Percentiles rank a stretch among this genome's conserved stretches.
These are phyloP conservation scores for Heterobasidion annosum DNA, from an alignment of 1,284 basidiomycete genomes.

Conservation along the genomic window DNA sequence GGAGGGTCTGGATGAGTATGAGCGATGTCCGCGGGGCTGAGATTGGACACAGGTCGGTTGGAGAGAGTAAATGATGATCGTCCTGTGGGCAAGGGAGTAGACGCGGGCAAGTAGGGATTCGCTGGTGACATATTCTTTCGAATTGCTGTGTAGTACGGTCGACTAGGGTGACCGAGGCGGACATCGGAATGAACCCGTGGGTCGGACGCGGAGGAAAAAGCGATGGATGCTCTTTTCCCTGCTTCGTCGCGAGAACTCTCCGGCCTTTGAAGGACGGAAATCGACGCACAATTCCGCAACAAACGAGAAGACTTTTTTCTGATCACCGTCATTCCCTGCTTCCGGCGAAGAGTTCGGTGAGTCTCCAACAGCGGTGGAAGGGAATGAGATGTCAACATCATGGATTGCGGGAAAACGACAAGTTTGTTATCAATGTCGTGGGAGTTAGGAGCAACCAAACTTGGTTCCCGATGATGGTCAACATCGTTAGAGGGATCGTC, in stretches of 20 bases:
- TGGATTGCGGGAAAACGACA: background rate
- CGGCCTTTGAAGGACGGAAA: conserved; percentile 12
- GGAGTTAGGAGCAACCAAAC: background rate
- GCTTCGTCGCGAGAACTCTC: background rate
- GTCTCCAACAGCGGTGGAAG: conserved; percentile 12
- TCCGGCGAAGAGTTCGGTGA: conserved; percentile 27
- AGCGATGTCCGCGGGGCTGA: background rate
- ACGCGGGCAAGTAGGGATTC: conserved; percentile 17
- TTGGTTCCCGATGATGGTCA: background rate
- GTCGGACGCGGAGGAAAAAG: background rate
- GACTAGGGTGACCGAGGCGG: conserved; percentile 40
- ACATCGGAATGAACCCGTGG: conserved; percentile 13
- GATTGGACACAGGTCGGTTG: background rate
- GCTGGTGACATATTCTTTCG: conserved; percentile 45
- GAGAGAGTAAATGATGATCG: conserved; percentile 9
- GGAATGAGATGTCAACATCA: conserved; percentile 9
- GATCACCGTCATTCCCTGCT: conserved; percentile 24
- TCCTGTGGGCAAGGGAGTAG: conserved; percentile 13
- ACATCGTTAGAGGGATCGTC: no score
- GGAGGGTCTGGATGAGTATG: background rate
- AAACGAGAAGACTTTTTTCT: conserved; percentile 31
- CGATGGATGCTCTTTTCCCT: background rate
- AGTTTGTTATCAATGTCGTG: background rate
- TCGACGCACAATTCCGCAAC: conserved; percentile 22
- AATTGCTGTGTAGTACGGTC: conserved; percentile 58